Evolutionary conservation across 1,284 basidiomycete genomes (phyloP), one percentile per base, ranked within the genome.

Genomic region (Cerrena zonata): DNA sequence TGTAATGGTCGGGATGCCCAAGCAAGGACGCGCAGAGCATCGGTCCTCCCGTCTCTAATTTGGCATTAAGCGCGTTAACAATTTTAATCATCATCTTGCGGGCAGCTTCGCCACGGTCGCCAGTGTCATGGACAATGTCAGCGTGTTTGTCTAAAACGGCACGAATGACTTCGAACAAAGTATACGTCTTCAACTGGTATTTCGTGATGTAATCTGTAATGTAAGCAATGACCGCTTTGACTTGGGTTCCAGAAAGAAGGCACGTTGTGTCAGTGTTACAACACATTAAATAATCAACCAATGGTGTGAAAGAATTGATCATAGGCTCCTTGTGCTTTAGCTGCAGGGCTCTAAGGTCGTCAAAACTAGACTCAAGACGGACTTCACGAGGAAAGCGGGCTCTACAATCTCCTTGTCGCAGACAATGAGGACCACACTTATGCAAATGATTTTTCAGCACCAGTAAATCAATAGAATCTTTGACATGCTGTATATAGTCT

Each of bases 251-350:
- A 26, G 68, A 70, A 5, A 61, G 36, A 7, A 71, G 45, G 52
- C 61, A 61, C 1, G 67, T 69, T 2, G 69, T 63, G 62, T 72
- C 67, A 7, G 67, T 64, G 52, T 72, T 72, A 46, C 66, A 68
- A 13, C 63, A 47, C 11, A 69, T 41, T 0, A 71, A 30, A 58
- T 69, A 73, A 21, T 65, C 65, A 1, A 72, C 2, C 10, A 52
- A 5, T 23, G 58, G 50, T 1, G 58, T 61, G 30, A 66, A 62
- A 2, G 61, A 68, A 54, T 73, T 74, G 4, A 73, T 41, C 60
- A 55, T 59, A 4, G 61, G 41, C 51, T 73, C 70, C 10, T 45
- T 42, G 44, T 73, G 67, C 45, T 66, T 64, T 44, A 73, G 49
- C 18, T 57, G 54, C 2, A 72, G 45, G 42, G 53, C 54, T 25